Conservation (phyloP, 2,329 filamentous ascomycete species). For the Colletotrichum sp. region DNA sequence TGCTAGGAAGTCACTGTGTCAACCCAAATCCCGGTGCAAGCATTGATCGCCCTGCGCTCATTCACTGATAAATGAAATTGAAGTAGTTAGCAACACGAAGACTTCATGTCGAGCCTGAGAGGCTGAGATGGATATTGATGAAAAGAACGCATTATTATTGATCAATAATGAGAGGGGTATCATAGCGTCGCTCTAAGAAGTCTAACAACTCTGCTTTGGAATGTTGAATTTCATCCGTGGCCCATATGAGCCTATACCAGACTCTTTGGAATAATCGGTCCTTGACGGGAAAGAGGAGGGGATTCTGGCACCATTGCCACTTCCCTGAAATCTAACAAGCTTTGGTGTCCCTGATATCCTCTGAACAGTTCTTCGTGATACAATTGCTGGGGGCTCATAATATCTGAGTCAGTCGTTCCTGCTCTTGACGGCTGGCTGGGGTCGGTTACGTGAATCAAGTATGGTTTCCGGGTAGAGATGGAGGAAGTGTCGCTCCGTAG, state of each 20-base stretch:
- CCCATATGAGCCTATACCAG: background rate
- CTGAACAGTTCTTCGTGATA: background rate
- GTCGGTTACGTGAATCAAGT: background rate
- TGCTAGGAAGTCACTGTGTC: background rate
- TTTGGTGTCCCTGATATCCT: background rate
- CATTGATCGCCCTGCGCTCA: background rate
- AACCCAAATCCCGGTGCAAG: background rate
- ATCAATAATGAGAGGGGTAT: background rate
- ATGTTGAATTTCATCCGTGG: background rate
- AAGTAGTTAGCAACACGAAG: background rate
- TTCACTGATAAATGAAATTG: background rate
- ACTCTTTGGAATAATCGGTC: background rate
- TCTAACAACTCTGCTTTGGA: background rate
- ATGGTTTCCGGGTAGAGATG: background rate
- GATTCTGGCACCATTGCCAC: background rate
- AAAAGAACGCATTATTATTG: background rate
- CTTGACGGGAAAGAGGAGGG: background rate
- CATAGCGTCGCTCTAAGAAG: background rate
- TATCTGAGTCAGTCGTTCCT: background rate
- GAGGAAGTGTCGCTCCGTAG: slow-evolving; percentile 26
- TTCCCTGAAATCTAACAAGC: background rate
- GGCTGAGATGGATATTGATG: background rate
- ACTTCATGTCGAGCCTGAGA: rapidly evolving
- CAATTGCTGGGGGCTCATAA: background rate
- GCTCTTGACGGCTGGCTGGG: background rate